A percentile compares a stretch with the other conserved stretches of the same genome.
These are phyloP conservation scores for Beta corolliflora DNA, from an alignment of 179 eudicot genomes.

Conservation along the genomic window DNA sequence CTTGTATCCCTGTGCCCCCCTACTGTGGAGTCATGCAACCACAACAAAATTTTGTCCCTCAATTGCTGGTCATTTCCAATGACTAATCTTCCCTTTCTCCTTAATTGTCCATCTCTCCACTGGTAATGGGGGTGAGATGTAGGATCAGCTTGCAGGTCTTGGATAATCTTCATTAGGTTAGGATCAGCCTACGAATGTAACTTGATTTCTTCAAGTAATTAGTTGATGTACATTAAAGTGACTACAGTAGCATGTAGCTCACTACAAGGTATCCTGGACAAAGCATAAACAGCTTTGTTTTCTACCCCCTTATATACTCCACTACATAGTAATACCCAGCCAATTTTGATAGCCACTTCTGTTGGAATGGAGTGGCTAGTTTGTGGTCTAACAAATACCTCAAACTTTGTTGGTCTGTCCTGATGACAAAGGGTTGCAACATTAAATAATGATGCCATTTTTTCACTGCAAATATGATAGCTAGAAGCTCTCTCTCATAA, in stretches of 20 bases:
- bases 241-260: not conserved
- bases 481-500: not conserved
- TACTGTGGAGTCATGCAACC: not conserved
- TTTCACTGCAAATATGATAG: not conserved
- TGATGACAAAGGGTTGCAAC: not conserved
- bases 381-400: not conserved
- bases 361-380: not conserved
- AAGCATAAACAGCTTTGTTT: not conserved
- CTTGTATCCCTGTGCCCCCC: not conserved
- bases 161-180: not conserved
- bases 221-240: not conserved
- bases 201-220: not conserved
- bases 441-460: not conserved
- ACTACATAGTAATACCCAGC: not conserved
- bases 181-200: not conserved
- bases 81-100: not conserved
- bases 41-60: not conserved
- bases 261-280: not conserved
- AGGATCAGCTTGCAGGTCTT: not conserved
- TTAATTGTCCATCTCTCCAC: not conserved
- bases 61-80: not conserved
- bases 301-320: not conserved
- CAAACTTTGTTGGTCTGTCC: not conserved
- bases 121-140: not conserved
- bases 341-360: not conserved